Evolutionary conservation across 2,329 filamentous ascomycete species (phyloP).

Genomic region (Neonectria coccinea): DNA sequence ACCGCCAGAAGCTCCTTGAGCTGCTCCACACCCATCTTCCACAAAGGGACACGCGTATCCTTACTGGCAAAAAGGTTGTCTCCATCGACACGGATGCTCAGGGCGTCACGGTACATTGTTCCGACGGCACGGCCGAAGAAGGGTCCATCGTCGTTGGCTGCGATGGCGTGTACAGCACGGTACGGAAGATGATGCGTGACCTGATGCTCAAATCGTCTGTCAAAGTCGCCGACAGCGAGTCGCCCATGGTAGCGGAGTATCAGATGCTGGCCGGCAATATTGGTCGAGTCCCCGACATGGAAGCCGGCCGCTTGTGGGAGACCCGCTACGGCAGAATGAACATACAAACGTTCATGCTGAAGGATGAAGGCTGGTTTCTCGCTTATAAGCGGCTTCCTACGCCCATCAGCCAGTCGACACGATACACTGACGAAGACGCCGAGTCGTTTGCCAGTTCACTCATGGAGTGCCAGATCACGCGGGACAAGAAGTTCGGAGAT

Average conservation of each 20-base stretch:
- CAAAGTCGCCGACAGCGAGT: conserved; percentile 9
- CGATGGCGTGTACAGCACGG: conserved; percentile 36
- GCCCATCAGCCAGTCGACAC: not conserved
- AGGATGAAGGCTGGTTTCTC: conserved; percentile 9
- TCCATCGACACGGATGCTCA: conserved; percentile 5
- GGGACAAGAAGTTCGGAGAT: conserved; percentile 1
- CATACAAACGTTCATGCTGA: conserved; percentile 12
- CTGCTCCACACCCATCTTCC: conserved; percentile 28
- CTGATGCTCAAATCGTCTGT: conserved; percentile 1
- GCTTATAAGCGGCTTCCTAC: conserved; percentile 12
- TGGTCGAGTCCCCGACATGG: conserved; percentile 6
- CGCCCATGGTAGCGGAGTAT: conserved; percentile 26
- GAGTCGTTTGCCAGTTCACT: conserved; percentile 9
- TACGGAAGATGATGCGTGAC: conserved; percentile 17
- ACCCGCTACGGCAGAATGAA: conserved; percentile 9
- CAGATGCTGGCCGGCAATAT: conserved; percentile 9
- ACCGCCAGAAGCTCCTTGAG: conserved; percentile 32
- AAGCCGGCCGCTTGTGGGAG: conserved; percentile 8
- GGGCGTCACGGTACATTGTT: conserved; percentile 28
- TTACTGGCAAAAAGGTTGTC: conserved; percentile 29
- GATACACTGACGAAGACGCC: conserved; percentile 8
- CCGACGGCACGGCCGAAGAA: conserved; percentile 24
- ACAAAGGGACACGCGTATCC: conserved; percentile 11
- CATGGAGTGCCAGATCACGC: not conserved
- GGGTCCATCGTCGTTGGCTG: conserved; percentile 35